Conservation (phyloP, 2,329 filamentous ascomycete genomes). For the Penicillium concentricum region DNA sequence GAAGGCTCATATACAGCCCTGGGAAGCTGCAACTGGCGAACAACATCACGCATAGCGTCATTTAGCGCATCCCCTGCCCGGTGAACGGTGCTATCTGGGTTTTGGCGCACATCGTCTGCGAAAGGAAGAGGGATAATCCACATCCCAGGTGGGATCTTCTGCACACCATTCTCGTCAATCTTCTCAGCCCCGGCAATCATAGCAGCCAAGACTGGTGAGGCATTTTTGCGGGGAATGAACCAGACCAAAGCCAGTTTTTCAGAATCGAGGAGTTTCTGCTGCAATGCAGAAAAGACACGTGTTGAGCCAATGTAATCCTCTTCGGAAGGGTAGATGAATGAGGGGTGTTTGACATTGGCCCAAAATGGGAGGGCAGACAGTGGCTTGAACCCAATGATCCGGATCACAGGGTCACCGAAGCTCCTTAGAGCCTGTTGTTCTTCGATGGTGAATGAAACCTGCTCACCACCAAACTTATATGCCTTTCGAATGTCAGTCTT, state of each 20-base stretch:
- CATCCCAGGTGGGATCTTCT: conserved; percentile 75
- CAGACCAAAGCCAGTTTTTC: conserved; percentile 84
- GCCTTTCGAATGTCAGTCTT: conserved; percentile 83
- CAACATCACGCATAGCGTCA: conserved; percentile 76
- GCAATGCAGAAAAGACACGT: conserved; percentile 85
- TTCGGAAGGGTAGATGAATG: conserved; percentile 92
- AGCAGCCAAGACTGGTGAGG: conserved; percentile 75
- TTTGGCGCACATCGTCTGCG: conserved; percentile 79
- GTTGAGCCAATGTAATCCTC: conserved; percentile 87
- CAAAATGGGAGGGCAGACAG: conserved; percentile 71
- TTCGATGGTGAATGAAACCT: conserved; percentile 79
- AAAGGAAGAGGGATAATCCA: conserved; percentile 89
- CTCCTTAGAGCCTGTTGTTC: conserved; percentile 75
- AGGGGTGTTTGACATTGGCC: conserved; percentile 82
- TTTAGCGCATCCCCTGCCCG: conserved; percentile 68
- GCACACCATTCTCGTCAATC: conserved; percentile 64
- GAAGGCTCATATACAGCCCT: conserved; percentile 78
- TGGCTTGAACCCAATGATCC: conserved; percentile 92
- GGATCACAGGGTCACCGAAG: conserved; percentile 79
- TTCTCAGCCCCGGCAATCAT: conserved; percentile 73
- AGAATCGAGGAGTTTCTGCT: conserved; percentile 77
- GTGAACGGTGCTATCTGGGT: conserved; percentile 61
- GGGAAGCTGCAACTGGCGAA: conserved; percentile 85
- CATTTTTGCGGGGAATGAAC: conserved; percentile 81
- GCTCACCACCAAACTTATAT: conserved; percentile 93